phyloP scores from a whole-genome alignment of 768 basidiomycete species.

The Tricholoma terreum region DNA sequence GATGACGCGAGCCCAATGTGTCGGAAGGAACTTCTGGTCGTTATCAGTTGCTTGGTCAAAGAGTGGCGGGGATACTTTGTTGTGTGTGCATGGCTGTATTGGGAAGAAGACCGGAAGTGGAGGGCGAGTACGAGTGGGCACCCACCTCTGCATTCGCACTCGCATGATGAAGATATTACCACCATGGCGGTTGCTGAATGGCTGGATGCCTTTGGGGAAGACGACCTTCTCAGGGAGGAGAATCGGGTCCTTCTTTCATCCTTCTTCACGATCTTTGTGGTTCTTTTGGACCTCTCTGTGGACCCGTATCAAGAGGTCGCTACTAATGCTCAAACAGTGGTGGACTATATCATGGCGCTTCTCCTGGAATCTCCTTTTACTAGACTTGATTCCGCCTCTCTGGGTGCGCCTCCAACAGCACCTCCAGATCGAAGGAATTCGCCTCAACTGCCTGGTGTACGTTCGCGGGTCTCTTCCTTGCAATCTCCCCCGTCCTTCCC shows the following conservation, averaged over 20 bases:
- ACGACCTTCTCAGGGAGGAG: conserved; percentile 67
- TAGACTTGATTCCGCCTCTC: conserved; percentile 63
- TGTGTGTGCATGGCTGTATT: conserved; percentile 94
- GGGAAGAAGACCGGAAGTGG: conserved; percentile 85
- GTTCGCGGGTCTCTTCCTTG: conserved; percentile 48
- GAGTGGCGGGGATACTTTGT: conserved; percentile 98
- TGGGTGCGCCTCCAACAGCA: conserved; percentile 47
- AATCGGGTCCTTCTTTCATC: conserved; percentile 84
- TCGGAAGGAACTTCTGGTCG: conserved; percentile 86
- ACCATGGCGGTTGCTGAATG: conserved; percentile 73
- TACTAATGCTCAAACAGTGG: conserved; percentile 82
- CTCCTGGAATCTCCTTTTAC: conserved; percentile 88
- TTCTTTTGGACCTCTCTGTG: conserved; percentile 84
- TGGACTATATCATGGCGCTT: conserved; percentile 90
- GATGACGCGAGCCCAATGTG: conserved; percentile 97
- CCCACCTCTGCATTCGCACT: conserved; percentile 26
- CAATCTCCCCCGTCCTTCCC: conserved; percentile 45
- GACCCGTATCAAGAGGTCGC: conserved; percentile 95
- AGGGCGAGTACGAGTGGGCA: conserved; percentile 36
- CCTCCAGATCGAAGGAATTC: conserved; percentile 37
- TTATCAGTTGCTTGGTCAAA: conserved; percentile 90
- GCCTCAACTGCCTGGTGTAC: conserved; percentile 35
- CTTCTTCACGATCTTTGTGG: conserved; percentile 89
- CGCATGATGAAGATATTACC: conserved; percentile 70
- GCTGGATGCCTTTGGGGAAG: conserved; percentile 66